Percentiles rank a stretch among this genome's conserved stretches.
phyloP scores from a whole-genome alignment of 257 asterid species.

The Thymus mandschuricus region DNA sequence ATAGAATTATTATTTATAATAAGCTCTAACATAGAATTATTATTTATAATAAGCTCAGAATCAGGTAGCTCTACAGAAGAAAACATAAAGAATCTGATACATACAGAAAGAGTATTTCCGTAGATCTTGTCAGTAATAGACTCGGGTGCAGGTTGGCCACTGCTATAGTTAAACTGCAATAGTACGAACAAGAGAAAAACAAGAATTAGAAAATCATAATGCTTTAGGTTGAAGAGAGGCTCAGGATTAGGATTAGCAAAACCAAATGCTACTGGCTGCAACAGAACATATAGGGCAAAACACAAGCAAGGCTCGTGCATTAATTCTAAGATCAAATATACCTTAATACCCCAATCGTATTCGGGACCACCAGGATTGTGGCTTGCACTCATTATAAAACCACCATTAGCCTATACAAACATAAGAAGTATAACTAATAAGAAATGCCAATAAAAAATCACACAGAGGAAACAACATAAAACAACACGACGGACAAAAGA shows the following conservation, averaged over 20 bases:
- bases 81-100: constrained; percentile 30
- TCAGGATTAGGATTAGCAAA: not conserved
- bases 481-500: constrained; percentile 25
- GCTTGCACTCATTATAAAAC: constrained; percentile 98
- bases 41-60: not conserved
- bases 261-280: not conserved
- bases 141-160: constrained; percentile 99
- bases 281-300: not conserved
- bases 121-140: constrained; percentile 94
- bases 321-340: constrained; percentile 31
- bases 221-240: not conserved
- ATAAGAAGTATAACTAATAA: constrained; percentile 26
- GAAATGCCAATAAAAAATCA: not conserved
- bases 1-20: not conserved
- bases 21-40: not conserved
- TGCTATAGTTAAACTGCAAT: constrained; percentile 91
- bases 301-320: not conserved
- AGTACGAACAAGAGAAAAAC: constrained; percentile 26
- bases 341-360: constrained; percentile 99
- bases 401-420: constrained; percentile 82
- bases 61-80: constrained; percentile 7
- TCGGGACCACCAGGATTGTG: constrained; percentile 99
- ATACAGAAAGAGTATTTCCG: constrained; percentile 97
- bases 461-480: constrained; percentile 20
- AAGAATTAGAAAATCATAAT: not conserved